A percentile compares a stretch with the other conserved stretches of the same genome.
phyloP scores from a whole-genome alignment of 2,329 filamentous ascomycete species.

The Akanthomyces dipterigenus region DNA sequence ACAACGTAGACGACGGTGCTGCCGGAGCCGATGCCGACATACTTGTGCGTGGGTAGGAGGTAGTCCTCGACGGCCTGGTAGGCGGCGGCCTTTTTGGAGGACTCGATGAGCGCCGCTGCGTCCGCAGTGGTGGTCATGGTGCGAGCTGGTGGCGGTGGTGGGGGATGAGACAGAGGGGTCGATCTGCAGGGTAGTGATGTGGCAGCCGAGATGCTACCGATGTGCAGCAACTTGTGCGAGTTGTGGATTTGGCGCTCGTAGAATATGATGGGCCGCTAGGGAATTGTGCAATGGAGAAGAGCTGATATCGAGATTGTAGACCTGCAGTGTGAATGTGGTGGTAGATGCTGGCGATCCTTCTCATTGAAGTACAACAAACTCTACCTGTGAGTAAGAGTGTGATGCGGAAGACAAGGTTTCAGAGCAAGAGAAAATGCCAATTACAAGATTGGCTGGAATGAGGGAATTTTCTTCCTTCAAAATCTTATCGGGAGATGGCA shows the following conservation, averaged over 20 bases:
- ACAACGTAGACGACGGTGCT: conserved; percentile 81
- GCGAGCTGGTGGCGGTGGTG: conserved; percentile 9
- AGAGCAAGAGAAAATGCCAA: background rate
- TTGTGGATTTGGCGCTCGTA: background rate
- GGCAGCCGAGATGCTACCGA: background rate
- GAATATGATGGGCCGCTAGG: background rate
- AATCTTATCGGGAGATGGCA: background rate
- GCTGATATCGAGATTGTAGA: background rate
- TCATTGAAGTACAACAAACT: background rate
- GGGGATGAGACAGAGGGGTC: background rate
- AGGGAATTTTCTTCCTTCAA: background rate
- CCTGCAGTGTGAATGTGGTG: background rate
- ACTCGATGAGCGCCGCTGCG: conserved; percentile 48
- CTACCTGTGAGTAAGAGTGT: background rate
- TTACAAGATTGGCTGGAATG: background rate
- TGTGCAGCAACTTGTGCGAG: background rate
- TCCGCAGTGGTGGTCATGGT: conserved; percentile 32
- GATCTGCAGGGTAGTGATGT: background rate
- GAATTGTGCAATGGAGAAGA: background rate
- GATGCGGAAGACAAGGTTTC: background rate
- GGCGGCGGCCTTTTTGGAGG: conserved; percentile 69
- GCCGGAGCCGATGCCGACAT: conserved; percentile 74
- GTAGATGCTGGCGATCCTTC: background rate
- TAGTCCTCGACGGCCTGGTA: conserved; percentile 67
- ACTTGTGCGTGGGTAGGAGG: conserved; percentile 54